phyloP scores from a whole-genome alignment of 768 basidiomycete species.

The Russula brevipes region DNA sequence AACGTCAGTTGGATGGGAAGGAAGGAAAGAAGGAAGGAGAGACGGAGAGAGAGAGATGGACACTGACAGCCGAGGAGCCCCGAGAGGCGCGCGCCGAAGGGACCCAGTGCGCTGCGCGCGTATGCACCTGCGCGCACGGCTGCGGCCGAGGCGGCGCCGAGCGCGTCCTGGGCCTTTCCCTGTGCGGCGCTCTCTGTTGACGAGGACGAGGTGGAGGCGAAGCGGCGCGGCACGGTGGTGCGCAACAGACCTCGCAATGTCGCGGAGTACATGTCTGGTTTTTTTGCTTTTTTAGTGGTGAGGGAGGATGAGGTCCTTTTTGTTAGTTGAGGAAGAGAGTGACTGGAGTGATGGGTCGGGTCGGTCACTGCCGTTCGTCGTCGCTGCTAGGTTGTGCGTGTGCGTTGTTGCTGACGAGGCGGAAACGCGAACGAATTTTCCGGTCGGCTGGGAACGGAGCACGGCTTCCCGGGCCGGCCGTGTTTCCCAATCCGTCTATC shows the following conservation, averaged over 20 bases:
- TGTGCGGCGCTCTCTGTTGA: conserved; percentile 30
- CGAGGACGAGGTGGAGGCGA: neutral
- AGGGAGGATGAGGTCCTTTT: neutral
- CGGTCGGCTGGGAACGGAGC: neutral
- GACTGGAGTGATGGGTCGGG: no score
- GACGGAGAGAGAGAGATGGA: neutral
- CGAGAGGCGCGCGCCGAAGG: conserved; percentile 50
- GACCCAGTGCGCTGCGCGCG: conserved; percentile 45
- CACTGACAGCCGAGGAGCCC: conserved; percentile 52
- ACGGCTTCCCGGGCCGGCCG: neutral
- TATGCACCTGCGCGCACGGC: conserved; percentile 50
- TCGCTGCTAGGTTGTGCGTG: no score
- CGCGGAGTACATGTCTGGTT: conserved; percentile 1
- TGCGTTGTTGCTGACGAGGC: no score
- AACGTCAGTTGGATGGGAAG: neutral
- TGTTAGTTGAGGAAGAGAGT: neutral
- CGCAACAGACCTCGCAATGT: conserved; percentile 1
- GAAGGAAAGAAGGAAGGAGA: conserved; percentile 3
- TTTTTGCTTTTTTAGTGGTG: neutral
- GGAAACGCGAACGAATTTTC: neutral
- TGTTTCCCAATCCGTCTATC: neutral
- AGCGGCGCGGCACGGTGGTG: conserved; percentile 10
- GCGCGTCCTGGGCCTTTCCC: conserved; percentile 67
- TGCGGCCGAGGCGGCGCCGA: conserved; percentile 53
- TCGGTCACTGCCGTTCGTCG: no score